Percentiles rank a stretch among this genome's conserved stretches.
Evolutionary conservation across 2,329 filamentous ascomycete genomes (phyloP).

Genomic region (Aspergillus fumigatiaffinis): DNA sequence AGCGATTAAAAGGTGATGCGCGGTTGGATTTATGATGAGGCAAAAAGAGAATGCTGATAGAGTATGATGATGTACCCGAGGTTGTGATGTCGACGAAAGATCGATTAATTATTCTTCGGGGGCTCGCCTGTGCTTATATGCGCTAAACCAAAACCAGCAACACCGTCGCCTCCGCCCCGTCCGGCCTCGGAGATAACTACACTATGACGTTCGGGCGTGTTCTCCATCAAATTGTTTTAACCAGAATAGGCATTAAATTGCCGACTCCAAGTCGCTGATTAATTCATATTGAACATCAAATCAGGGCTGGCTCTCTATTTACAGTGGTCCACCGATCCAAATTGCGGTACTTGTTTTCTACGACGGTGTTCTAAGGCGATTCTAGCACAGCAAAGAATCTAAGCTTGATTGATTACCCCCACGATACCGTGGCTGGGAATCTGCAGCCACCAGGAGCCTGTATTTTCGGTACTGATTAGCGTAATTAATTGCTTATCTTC

Average conservation of each 20-base stretch:
- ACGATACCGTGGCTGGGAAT: neutral
- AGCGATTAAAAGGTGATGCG: constrained; percentile 19
- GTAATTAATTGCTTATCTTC: neutral
- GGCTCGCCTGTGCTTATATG: neutral
- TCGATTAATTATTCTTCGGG: constrained; percentile 9
- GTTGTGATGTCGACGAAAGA: constrained; percentile 7
- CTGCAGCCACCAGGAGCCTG: neutral
- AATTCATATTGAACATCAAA: neutral
- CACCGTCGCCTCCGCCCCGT: constrained; percentile 12
- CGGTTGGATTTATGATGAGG: constrained; percentile 3
- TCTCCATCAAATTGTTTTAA: neutral
- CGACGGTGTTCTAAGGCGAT: neutral
- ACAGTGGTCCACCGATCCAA: neutral
- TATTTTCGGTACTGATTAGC: neutral
- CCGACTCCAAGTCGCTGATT: neutral
- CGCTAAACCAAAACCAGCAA: constrained; percentile 10
- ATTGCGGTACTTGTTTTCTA: neutral
- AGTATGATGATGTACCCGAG: neutral
- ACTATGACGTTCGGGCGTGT: neutral
- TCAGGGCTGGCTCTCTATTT: neutral
- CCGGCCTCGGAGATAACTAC: constrained; percentile 10
- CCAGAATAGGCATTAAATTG: neutral
- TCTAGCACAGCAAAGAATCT: neutral
- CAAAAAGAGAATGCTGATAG: neutral
- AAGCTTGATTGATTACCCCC: neutral